Base-by-base conservation (phyloP, 768 basidiomycete species). In the Chalciporus piperatus region DNA sequence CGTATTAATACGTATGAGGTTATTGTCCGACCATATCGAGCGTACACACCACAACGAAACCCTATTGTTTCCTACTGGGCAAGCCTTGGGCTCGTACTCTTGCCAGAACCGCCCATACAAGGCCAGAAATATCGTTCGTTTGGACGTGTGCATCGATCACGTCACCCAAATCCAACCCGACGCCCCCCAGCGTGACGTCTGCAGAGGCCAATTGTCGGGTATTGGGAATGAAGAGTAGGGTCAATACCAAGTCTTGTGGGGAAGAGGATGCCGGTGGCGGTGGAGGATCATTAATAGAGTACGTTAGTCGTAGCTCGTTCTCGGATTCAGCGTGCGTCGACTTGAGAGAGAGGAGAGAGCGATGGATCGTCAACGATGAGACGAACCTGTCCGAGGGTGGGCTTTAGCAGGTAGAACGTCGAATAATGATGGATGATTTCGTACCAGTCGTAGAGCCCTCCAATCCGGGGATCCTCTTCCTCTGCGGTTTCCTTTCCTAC, bases 251-350 rank as follows among this genome's bases (percentile, higher is more conserved):
- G 11, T 67, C 69, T 12, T 60, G 68, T 3, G 70, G 62, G 19
- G 50, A 25, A 33, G 37, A n/a, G 13, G 63, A 59, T 9, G 62
- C 58, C n/a, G 63, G 64, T 23, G 50, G 47, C 2, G 58, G 56
- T 11, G 68, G 64, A 19, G 60, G 59, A 35, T 72, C 64, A 46
- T 89, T 61, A 41, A 61, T 22, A 22, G 22, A 67, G 66, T 93
- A 94, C 9, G 79, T 80, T 40, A 94, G 73, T 25, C 81, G 79
- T 23, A 92, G 74, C 63, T 92, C 89, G 67, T 92, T 90, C 52
- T 90, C 88, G 1, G 89, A 83, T 23, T 76, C 76, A 1, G 78
- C 72, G 25, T 80, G 74, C 5, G 79, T 80, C 10, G 82, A 79
- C 48, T 79, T 72, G 55, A 93, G 77, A 40, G 78, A 78, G 40